A percentile compares a stretch with the other conserved stretches of the same genome.
Conservation (phyloP, 116 monocot genomes). For the Posidonia oceanica region DNA sequence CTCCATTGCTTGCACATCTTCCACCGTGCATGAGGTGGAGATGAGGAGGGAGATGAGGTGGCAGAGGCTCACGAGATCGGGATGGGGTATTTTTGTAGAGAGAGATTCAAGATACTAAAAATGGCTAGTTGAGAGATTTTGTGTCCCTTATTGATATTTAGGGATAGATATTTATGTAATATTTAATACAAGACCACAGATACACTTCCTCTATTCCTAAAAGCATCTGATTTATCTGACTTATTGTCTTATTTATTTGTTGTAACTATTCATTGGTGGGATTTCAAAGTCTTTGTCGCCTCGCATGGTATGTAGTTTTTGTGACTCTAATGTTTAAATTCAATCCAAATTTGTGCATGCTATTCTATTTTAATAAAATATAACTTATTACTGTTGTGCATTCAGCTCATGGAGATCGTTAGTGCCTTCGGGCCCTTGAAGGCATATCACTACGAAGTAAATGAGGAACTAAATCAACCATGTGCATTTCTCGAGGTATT, state of each 20-base stretch:
- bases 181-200: too few relatives aligned
- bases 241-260: neutral
- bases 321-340: neutral
- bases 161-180: too few relatives aligned
- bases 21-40: too few relatives aligned
- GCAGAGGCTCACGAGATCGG: too few relatives aligned
- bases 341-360: too few relatives aligned
- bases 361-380: neutral
- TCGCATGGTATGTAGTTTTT: constrained; percentile 43
- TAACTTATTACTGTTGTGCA: constrained; percentile 3
- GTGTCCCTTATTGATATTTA: too few relatives aligned
- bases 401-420: constrained; percentile 72
- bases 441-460: constrained; percentile 63
- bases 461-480: constrained; percentile 39
- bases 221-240: neutral
- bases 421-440: constrained; percentile 62
- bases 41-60: too few relatives aligned
- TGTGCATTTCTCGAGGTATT: constrained; percentile 92
- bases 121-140: too few relatives aligned
- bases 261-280: constrained; percentile 87
- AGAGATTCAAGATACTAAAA: too few relatives aligned
- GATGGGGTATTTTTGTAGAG: too few relatives aligned
- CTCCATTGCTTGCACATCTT: too few relatives aligned
- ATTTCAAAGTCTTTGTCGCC: constrained; percentile 66
- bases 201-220: too few relatives aligned